Base-by-base conservation (phyloP, 164 flowering plant species). In the Stephania japonica region DNA sequence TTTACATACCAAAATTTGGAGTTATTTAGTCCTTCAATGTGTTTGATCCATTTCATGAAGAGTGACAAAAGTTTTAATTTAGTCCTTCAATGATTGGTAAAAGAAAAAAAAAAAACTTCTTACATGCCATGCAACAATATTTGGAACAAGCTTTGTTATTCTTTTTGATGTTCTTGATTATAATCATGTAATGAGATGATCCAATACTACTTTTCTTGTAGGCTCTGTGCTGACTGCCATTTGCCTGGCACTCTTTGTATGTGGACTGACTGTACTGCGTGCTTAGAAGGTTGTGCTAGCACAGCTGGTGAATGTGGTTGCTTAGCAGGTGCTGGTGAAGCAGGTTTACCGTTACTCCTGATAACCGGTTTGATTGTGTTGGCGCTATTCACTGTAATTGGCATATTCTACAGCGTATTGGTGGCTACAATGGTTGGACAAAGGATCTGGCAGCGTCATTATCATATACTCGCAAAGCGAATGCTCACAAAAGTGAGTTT, bases 361-460 rank as follows among this genome's bases (percentile, higher is more conserved):
- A 87, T 95, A 63, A 83, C 89, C 93, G 98, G 94, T 72, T 78
- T 95, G 76, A 77, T 95, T 56, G 89, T 96, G 44, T 82, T 96
- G 11, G 98, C 94, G 59, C 83, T 96, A 11, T 96, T 96, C 80
- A 90, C 99, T 56, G 88, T 96, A 44, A 86, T 96, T 71, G 99
- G 99, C 68, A 93, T 96, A 78, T 96, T 96, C 77, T 96, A 96
- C 80, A 96, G 98, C 73, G 97, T 93, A 27, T 83, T 95, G 75
- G 99, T 96, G 71, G 98, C 98, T 67, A 93, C 99, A 21, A 96
- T 93, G 99, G 98, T 96, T 68, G 98, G 97, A 32, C 99, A 96
- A 72, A 85, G 99, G 56, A 93, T 96, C 68, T 96, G 99, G 99
- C 99, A 96, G 83, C 86, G 99, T 18, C 99, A 96, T 72, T 96